Base-by-base conservation (phyloP, 495 filamentous ascomycete species). In the Astrothelium macrocarpum region DNA sequence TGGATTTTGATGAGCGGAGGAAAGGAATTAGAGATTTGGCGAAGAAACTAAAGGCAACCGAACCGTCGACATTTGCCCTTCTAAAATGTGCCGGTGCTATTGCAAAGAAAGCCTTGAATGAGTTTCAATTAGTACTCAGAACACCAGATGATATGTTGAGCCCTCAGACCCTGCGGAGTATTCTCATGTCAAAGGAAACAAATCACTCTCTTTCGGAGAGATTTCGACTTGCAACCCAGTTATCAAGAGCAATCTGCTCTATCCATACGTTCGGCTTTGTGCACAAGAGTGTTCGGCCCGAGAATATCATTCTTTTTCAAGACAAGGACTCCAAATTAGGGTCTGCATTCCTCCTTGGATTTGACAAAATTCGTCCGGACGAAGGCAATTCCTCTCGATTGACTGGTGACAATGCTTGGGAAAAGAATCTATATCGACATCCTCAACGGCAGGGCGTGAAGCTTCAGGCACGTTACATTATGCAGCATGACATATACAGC, bases 401-500 rank as follows among this genome's bases (percentile, higher is more conserved):
- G 1, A 29, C 43, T 2, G 80, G 80, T 0, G 79, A 84, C 63
- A 43, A 60, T 2, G 64, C 42, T 32, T 80, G 78, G 77, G 70
- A 78, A 46, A 73, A 73, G 32, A 78, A 84, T 53, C 63, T 87
- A 1, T 88, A 87, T 66, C 79, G 80, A 4, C 83, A 87, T 62
- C 84, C 84, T 11, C 61, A 66, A 1, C 77, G 83, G 14, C 78
- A 82, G 46, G 82, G 84, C 1, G 7, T 68, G 0, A 67, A 61
- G 26, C 75, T 74, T 1, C 64, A 73, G 56, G 74, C 77, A 1
- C 36, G 60, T 9, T 85, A 84, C 62, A 70, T 60, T 7, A 86
- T 85, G 81, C 81, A 84, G 64, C 82, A 87, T 70, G 85, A 87
- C 66, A 84, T 87, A 31, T 87, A 87, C 67, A 84, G 81, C 67